Base-by-base conservation (phyloP, 441 rosid genomes). In the Euphorbia celastroides region DNA sequence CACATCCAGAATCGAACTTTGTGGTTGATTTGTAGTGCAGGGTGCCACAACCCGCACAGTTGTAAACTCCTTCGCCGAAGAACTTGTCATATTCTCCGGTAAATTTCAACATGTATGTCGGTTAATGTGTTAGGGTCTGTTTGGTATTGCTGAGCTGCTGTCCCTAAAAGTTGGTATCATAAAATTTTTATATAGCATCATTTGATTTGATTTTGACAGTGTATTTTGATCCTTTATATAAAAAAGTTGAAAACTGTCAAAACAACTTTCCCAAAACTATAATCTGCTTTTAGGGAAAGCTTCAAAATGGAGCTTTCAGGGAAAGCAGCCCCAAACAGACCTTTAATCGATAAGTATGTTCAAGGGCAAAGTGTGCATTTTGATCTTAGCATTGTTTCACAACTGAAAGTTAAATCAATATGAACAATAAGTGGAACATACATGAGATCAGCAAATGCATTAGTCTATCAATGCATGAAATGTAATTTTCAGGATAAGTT, bases 11-110 rank as follows among this genome's bases (percentile, higher is more conserved):
- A 34, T 34, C 38, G 9, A 34, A 90, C 74, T 34, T 34, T 34
- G 4, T 34, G 5, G 38, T 34, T 34, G 4, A 34, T 3, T 34
- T 34, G 38, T 9, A 34, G 9, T 34, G 38, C 1, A 82, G 86
- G 0, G 88, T 80, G 12, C 80, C 86, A 58, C 90, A 88, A 19
- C 92, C 94, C 20, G 77, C 80, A 57, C 96, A 90, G 17, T 66
- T 80, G 65, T 87, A 86, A 26, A 79, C 67, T 52, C 92, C 93
- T 64, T 76, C 90, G 0, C 46, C 80, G 20, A 63, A 89, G 56
- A 73, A 73, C 62, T 71, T 71, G n/a, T 71, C 74, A 65, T 71
- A 71, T 59, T 71, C 70, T 3, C 74, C 70, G 2, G 66, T 50
- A 60, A 64, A 71, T 60, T 51, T 71, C n/a, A 1, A 3, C 68